These are phyloP conservation scores for Arachis hypogaea DNA, from an alignment of 306 rosid genomes.

Conservation along the genomic window DNA sequence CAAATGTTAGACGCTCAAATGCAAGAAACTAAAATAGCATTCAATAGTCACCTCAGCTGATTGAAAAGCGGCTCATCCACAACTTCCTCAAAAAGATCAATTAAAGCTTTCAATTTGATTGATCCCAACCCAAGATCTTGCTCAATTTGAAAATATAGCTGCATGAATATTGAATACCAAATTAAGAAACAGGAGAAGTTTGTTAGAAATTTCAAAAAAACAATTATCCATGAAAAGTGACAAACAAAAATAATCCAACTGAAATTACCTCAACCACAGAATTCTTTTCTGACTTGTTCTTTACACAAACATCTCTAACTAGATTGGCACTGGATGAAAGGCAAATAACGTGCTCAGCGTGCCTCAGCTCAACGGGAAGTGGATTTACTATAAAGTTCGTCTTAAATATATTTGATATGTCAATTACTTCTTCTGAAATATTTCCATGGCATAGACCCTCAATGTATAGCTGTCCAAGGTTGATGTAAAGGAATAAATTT, in stretches of 20 bases:
- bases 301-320: conserved; percentile 74
- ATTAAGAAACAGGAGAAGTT: conserved; percentile 20
- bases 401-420: conserved; percentile 73
- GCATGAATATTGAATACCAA: conserved; percentile 41
- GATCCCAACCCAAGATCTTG: conserved; percentile 68
- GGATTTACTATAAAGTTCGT: conserved; percentile 63
- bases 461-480: conserved; percentile 64
- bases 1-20: conserved; percentile 25
- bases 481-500: conserved; percentile 37
- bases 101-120: conserved; percentile 67
- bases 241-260: conserved; percentile 28
- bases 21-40: conserved; percentile 28
- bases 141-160: conserved; percentile 96
- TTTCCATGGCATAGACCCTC: conserved; percentile 98
- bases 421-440: conserved; percentile 69
- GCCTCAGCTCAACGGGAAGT: conserved; percentile 74
- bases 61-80: conserved; percentile 88
- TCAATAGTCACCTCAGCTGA: conserved; percentile 79
- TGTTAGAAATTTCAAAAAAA: conserved; percentile 23
- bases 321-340: conserved; percentile 75
- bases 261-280: conserved; percentile 87
- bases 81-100: conserved; percentile 88
- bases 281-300: conserved; percentile 79
- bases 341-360: conserved; percentile 69
- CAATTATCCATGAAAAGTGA: conserved; percentile 4